Evolutionary conservation across 2,329 filamentous ascomycete species (phyloP), one percentile per base, ranked within the genome.

Genomic region (Pseudonectria foliicola): DNA sequence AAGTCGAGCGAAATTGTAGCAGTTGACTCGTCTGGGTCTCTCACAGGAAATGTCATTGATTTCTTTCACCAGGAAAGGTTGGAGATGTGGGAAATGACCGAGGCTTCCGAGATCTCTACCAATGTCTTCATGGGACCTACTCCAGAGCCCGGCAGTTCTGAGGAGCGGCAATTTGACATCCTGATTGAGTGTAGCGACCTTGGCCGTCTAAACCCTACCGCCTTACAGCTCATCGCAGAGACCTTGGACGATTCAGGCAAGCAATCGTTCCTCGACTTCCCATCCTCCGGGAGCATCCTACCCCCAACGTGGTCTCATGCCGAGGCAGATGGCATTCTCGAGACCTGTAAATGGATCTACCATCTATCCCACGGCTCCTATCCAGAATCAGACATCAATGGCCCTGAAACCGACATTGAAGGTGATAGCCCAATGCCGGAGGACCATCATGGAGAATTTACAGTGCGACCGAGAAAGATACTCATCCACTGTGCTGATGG

Each of bases 71-170:
- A 87, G 65, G 92, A 98, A 60, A 75, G 89, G 38, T 63, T 77
- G 32, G 92, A 98, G 63, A 96, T 98, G 90, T 88, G 85, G 59
- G 73, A 73, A 39, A 95, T 96, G 90, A 89, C 90, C 10, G 78
- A 78, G 50, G 82, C 89, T 3, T 88, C 88, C 0, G 85, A 95
- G 58, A 94, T 96, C 43, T 80, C 85, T 34, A 73, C 76, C 46
- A 95, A 95, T 54, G 86, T 96, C 16, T 96, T 82, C 75, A 70
- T 95, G 40, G 92, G 92, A 0, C 85, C 87, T 3, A 92, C 87
- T 0, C 87, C 88, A 1, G 85, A 93, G 45, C 69, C 75, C 2
- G 66, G 71, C 2, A 67, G 71, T 50, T 62, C 67, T 2, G 71
- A 78, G 24, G 73, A 80, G 36, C 60, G 66, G n/a, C 56, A 63